phyloP scores from a whole-genome alignment of 2,329 filamentous ascomycete species.

The Hypoxylon sp. region DNA sequence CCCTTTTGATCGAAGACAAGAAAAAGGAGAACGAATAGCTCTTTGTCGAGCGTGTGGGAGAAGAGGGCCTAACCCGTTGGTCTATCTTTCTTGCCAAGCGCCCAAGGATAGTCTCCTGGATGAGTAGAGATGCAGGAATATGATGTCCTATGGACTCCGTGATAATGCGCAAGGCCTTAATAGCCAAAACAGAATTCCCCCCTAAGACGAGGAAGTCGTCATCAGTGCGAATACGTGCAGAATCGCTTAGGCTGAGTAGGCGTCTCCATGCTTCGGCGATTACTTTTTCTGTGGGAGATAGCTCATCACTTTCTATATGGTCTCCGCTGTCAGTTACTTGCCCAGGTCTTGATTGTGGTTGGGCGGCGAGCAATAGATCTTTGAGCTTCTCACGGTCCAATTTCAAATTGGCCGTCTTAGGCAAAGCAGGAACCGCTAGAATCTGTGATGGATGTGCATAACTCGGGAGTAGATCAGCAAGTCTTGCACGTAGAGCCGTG shows the following conservation, averaged over 20 bases:
- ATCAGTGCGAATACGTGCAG: neutral
- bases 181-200: neutral
- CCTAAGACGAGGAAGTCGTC: neutral
- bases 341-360: neutral
- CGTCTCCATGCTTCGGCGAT: neutral
- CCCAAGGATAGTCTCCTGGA: neutral
- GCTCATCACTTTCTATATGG: neutral
- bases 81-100: neutral
- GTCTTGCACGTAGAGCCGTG: neutral
- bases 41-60: neutral
- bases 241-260: neutral
- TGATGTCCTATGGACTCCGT: neutral
- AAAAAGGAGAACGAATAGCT: neutral
- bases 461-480: neutral
- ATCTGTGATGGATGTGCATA: neutral
- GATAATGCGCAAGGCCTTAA: neutral
- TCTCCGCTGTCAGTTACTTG: neutral
- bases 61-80: neutral
- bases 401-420: neutral
- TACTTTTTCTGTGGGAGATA: neutral
- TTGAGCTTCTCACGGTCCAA: neutral
- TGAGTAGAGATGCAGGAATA: neutral
- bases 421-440: neutral
- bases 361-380: neutral
- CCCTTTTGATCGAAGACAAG: neutral